Percentiles rank a stretch among this genome's conserved stretches.
Conservation (phyloP, 805 yeast species). For the Nakazawaea wickerhamii region DNA sequence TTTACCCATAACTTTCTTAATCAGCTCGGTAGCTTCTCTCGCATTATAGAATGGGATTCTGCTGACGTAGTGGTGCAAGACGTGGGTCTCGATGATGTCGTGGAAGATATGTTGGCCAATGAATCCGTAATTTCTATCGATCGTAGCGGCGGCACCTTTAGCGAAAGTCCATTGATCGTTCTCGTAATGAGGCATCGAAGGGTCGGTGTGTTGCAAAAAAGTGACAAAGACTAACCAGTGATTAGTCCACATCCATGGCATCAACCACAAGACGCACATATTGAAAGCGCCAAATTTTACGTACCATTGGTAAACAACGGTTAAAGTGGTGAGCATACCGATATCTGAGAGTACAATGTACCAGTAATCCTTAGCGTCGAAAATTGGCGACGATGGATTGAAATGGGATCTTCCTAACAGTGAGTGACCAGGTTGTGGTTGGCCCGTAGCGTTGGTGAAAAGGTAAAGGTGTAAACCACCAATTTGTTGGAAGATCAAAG, state of each 20-base stretch:
- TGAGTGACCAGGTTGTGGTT: constrained; percentile 38
- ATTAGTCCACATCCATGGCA: constrained; percentile 56
- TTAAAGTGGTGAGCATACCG: constrained; percentile 41
- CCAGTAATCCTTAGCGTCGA: constrained; percentile 52
- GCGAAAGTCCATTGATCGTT: constrained; percentile 57
- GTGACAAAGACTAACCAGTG: constrained; percentile 65
- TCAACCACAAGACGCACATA: constrained; percentile 48
- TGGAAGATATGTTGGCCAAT: constrained; percentile 53
- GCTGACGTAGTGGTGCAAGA: constrained; percentile 49
- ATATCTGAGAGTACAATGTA: constrained; percentile 49
- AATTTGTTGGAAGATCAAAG: constrained; percentile 46
- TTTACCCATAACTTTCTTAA: constrained; percentile 46
- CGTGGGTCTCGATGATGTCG: constrained; percentile 55
- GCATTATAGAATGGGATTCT: constrained; percentile 54
- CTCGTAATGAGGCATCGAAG: constrained; percentile 54
- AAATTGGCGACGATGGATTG: constrained; percentile 49
- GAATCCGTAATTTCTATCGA: constrained; percentile 57
- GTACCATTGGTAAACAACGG: constrained; percentile 48
- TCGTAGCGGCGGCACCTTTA: constrained; percentile 62
- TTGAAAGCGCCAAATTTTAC: constrained; percentile 42
- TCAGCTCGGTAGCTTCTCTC: constrained; percentile 47
- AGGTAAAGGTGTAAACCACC: constrained; percentile 51
- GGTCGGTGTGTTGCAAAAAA: constrained; percentile 57
- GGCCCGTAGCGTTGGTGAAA: constrained; percentile 53
- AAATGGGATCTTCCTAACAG: constrained; percentile 43